phyloP scores from a whole-genome alignment of 805 yeast genomes.

The Lachancea waltii region DNA sequence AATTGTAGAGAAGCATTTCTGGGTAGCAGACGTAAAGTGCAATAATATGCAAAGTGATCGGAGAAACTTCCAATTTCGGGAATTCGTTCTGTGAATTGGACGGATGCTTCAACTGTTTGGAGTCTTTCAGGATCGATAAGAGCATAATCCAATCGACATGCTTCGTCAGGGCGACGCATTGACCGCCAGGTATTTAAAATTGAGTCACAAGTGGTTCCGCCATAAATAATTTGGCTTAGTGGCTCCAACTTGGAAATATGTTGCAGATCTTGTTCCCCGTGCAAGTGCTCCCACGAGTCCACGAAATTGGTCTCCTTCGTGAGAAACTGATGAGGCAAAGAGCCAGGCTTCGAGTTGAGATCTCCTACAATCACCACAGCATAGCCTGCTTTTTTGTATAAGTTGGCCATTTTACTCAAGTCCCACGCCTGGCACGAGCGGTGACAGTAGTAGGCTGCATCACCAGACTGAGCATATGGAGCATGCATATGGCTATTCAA shows the following conservation, averaged over 20 bases:
- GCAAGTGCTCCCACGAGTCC: conserved; percentile 77
- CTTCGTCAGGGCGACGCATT: conserved; percentile 48
- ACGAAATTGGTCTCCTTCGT: conserved; percentile 59
- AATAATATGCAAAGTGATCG: conserved; percentile 83
- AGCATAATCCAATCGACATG: conserved; percentile 87
- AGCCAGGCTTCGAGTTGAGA: conserved; percentile 81
- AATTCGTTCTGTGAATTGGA: conserved; percentile 63
- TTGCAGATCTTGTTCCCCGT: conserved; percentile 42
- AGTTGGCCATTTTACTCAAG: conserved; percentile 57
- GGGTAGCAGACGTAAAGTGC: conserved; percentile 34
- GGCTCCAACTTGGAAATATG: conserved; percentile 44
- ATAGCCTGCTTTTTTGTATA: conserved; percentile 66
- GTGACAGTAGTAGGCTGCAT: conserved; percentile 85
- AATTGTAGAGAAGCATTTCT: conserved; percentile 8
- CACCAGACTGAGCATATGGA: conserved; percentile 78
- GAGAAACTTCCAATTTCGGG: conserved; percentile 72
- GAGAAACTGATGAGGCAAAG: conserved; percentile 71
- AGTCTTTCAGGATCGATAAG: conserved; percentile 56
- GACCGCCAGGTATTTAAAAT: conserved; percentile 79
- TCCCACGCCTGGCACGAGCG: conserved; percentile 97
- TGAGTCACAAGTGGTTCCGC: conserved; percentile 90
- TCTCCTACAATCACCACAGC: conserved; percentile 90
- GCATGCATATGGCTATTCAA: conserved; percentile 97
- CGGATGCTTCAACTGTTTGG: conserved; percentile 54
- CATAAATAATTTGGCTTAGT: conserved; percentile 55